These are phyloP conservation scores for Strigomonas galati DNA, from an alignment of 208 protist genomes.

Conservation along the genomic window DNA sequence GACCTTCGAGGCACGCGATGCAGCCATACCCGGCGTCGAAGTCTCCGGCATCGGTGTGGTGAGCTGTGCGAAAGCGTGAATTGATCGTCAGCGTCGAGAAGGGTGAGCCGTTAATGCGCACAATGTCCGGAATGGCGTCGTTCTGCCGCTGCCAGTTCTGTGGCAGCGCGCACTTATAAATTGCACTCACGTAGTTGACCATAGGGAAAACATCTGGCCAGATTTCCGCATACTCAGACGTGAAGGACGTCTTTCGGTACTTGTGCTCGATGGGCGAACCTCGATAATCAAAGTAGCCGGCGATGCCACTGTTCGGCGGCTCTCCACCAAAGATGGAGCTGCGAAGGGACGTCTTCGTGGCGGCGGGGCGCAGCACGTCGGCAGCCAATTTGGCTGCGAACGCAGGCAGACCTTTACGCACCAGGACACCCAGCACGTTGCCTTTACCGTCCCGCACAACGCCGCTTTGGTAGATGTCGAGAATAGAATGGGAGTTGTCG, in stretches of 20 bases:
- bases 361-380: conserved; percentile 64
- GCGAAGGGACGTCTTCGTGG: conserved; percentile 59
- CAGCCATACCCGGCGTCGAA: conserved; percentile 89
- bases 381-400: conserved; percentile 61
- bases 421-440: conserved; percentile 53
- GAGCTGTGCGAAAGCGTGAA: conserved; percentile 85
- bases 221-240: conserved; percentile 49
- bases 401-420: conserved; percentile 61
- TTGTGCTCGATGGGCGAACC: conserved; percentile 84
- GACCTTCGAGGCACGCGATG: conserved; percentile 78
- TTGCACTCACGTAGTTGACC: conserved; percentile 83
- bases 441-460: conserved; percentile 70
- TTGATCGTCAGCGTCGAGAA: conserved; percentile 92
- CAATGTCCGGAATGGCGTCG: conserved; percentile 79
- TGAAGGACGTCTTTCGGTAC: conserved; percentile 86
- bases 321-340: conserved; percentile 78
- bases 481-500: conserved; percentile 64
- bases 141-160: conserved; percentile 71
- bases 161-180: conserved; percentile 70
- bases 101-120: conserved; percentile 82
- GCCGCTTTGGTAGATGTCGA: conserved; percentile 60
- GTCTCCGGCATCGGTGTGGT: conserved; percentile 87
- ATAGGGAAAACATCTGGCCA: conserved; percentile 85
- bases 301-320: conserved; percentile 83
- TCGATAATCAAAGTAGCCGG: conserved; percentile 89